A percentile compares a stretch with the other conserved stretches of the same genome.
Conservation (phyloP, 768 basidiomycete genomes). For the Megacollybia marginata region DNA sequence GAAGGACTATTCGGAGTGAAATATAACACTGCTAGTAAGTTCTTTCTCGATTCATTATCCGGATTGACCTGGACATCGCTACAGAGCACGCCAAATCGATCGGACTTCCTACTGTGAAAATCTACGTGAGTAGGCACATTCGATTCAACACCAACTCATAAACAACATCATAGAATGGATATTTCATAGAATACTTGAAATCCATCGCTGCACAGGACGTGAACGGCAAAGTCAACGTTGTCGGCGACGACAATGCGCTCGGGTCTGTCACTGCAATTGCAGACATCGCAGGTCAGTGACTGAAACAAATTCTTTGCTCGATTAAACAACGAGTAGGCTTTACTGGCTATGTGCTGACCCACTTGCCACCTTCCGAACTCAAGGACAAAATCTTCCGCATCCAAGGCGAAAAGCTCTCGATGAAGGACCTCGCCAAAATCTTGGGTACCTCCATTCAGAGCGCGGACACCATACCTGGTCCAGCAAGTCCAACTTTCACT, state of each 20-base stretch:
- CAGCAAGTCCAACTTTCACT: not conserved
- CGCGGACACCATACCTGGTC: not conserved
- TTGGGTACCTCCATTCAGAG: not conserved
- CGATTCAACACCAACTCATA: not conserved
- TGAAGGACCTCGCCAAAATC: slow-evolving; percentile 8
- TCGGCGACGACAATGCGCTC: not conserved
- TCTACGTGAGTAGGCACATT: not conserved
- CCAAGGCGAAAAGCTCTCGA: slow-evolving; percentile 20
- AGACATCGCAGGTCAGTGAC: not conserved
- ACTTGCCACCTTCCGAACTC: slow-evolving; percentile 15
- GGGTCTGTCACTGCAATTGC: not conserved
- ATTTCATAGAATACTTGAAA: not conserved
- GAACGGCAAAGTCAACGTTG: not conserved
- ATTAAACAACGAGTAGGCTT: slow-evolving; percentile 14
- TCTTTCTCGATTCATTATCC: not conserved
- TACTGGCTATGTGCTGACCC: slow-evolving; percentile 20
- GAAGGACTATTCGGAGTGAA: slow-evolving; percentile 1
- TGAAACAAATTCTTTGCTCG: not conserved
- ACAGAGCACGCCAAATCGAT: not conserved
- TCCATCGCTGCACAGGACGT: not conserved
- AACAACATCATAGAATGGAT: not conserved
- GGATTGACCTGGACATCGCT: not conserved
- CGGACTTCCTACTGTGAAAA: not conserved
- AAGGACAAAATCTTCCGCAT: slow-evolving; percentile 23
- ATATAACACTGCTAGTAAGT: not conserved